Conservation (phyloP, 2,329 filamentous ascomycete genomes). For the Penicillium carneum region DNA sequence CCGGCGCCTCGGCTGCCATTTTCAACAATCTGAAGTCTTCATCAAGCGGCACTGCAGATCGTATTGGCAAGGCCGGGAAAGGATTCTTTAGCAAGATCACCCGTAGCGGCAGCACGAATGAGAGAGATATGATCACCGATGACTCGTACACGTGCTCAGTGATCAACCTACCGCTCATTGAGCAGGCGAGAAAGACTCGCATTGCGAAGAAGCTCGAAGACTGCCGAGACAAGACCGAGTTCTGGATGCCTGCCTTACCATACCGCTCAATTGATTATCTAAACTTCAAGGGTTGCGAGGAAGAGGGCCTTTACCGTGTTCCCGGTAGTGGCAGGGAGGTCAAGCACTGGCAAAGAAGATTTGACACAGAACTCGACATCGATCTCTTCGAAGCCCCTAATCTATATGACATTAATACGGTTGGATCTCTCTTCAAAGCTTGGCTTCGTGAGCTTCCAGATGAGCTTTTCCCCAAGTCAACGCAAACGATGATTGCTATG, state of each 20-base stretch:
- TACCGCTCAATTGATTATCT: conserved; percentile 96
- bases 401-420: conserved; percentile 94
- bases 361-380: conserved; percentile 88
- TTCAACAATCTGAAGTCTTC: conserved; percentile 77
- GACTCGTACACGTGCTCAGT: conserved; percentile 85
- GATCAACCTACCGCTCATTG: conserved; percentile 82
- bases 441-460: conserved; percentile 96
- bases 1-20: conserved; percentile 67
- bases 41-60: conserved; percentile 75
- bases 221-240: conserved; percentile 93
- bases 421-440: conserved; percentile 93
- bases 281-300: conserved; percentile 91
- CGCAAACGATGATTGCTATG: conserved; percentile 79
- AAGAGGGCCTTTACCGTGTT: conserved; percentile 90
- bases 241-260: conserved; percentile 96
- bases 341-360: conserved; percentile 89
- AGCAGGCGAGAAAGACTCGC: conserved; percentile 87
- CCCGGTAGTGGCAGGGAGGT: conserved; percentile 89
- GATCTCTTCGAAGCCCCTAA: conserved; percentile 87
- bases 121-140: conserved; percentile 73
- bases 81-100: conserved; percentile 80
- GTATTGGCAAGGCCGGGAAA: conserved; percentile 75
- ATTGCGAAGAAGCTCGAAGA: conserved; percentile 89
- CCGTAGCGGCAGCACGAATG: conserved; percentile 72
- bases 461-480: conserved; percentile 85